phyloP scores from a whole-genome alignment of 2,329 filamentous ascomycete genomes.

The Scopulariopsis brevicaulis region DNA sequence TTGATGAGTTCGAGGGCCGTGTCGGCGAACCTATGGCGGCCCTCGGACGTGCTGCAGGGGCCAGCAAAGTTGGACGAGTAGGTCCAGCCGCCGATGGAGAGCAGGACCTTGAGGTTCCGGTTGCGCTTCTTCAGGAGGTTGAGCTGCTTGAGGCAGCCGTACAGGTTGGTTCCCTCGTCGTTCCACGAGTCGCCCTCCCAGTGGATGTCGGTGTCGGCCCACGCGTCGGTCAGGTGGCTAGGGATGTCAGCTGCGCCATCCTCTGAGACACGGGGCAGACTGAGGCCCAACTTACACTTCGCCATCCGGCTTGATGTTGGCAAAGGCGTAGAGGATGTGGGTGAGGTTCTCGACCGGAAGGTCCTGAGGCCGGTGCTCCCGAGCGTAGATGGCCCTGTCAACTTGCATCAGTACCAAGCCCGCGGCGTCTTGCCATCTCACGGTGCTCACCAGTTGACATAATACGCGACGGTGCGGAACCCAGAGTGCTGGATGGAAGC shows the following conservation, averaged over 20 bases:
- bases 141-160: constrained; percentile 82
- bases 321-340: constrained; percentile 84
- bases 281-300: constrained; percentile 47
- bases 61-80: constrained; percentile 75
- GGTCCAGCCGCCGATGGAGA: constrained; percentile 89
- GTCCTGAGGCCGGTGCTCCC: constrained; percentile 77
- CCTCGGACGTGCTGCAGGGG: constrained; percentile 59
- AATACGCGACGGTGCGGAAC: constrained; percentile 61
- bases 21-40: constrained; percentile 61
- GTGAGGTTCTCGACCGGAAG: constrained; percentile 73
- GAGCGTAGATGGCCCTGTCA: constrained; percentile 66
- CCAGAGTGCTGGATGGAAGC: not conserved
- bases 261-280: not conserved
- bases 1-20: constrained; percentile 66
- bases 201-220: constrained; percentile 64
- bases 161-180: constrained; percentile 66
- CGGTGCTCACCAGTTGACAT: constrained; percentile 49
- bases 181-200: constrained; percentile 60
- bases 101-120: constrained; percentile 71
- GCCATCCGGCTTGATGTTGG: constrained; percentile 71
- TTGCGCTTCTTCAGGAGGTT: constrained; percentile 73
- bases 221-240: constrained; percentile 45
- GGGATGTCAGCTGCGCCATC: not conserved
- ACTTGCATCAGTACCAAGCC: constrained; percentile 9
- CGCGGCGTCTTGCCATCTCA: not conserved